Evolutionary conservation across 2,329 filamentous ascomycete species (phyloP).

Genomic region (Geosmithia flava): DNA sequence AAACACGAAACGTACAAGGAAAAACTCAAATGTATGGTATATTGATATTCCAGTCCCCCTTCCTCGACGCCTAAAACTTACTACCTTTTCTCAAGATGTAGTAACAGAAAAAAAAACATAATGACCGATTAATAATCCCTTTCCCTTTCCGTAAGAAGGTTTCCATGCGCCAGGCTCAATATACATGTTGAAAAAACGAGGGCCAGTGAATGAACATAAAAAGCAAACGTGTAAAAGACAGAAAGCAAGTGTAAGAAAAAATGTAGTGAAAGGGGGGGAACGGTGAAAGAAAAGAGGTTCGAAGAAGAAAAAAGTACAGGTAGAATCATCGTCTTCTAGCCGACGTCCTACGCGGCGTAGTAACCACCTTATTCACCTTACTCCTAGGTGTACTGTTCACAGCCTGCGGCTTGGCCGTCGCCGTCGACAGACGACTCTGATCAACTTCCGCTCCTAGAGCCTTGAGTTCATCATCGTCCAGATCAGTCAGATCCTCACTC

Average conservation of each 20-base stretch:
- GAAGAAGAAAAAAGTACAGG: neutral
- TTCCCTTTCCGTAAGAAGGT: too few relatives aligned
- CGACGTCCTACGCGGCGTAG: constrained; percentile 20
- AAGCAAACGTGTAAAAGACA: constrained; percentile 7
- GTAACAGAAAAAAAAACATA: too few relatives aligned
- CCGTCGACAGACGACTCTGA: constrained; percentile 6
- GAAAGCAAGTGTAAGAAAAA: too few relatives aligned
- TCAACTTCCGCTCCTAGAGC: constrained; percentile 48
- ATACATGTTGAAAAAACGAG: constrained; percentile 4
- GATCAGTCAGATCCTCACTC: constrained; percentile 81
- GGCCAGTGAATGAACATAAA: constrained; percentile 7
- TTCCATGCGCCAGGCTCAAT: neutral
- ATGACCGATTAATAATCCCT: too few relatives aligned
- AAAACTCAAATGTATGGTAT: too few relatives aligned
- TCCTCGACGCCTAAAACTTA: too few relatives aligned
- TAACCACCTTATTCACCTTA: constrained; percentile 8
- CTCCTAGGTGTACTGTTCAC: neutral
- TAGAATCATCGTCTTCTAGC: constrained; percentile 8
- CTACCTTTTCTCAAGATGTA: too few relatives aligned
- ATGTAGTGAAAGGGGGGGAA: too few relatives aligned
- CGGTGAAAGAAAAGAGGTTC: constrained; percentile 14
- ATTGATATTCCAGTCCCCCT: too few relatives aligned
- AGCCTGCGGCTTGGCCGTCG: neutral
- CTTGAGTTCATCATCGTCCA: constrained; percentile 82
- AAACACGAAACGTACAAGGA: too few relatives aligned